Base-by-base conservation (phyloP, 805 yeast genomes). In the Scheffersomyces ergatensis region DNA sequence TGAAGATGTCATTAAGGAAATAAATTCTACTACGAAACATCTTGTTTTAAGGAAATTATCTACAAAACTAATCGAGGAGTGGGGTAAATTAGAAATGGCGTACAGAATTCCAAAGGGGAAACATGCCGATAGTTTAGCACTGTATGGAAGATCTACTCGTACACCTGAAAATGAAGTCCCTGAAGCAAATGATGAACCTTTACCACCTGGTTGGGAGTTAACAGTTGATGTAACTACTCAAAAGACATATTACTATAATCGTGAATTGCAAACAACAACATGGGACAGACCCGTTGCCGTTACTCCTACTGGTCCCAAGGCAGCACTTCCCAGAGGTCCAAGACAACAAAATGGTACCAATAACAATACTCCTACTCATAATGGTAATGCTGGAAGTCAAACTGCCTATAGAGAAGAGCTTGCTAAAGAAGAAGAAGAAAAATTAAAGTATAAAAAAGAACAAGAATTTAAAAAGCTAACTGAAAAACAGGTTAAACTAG, bases 1-100 rank as follows among this genome's bases (percentile, higher is more conserved):
- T 39, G 96, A 87, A 51, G 70, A 72, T 26, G 73, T 79, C 13
- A 76, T 92, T 4, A 54, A 65, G 31, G 69, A 67, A 3, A 54
- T 86, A 18, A 53, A 50, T 17, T 38, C 43, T 36, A 49, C 43
- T 7, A 51, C 59, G 29, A 26, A 35, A 9, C 58, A 57, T 42
- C 53, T 49, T 2, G 60, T 59, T 9, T 53, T 73, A 25, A 54
- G 60, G 47, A 42, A 40, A 1, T 60, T 72, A 39, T 72, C 83
- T 3, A 43, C 58, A 2, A 58, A 59, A 5, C 62, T 92, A 29
- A 52, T 87, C 20, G 67, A 72, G 0, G 82, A 72, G 41, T 92
- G 97, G 97, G 68, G 82, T 34, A 66, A 67, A 19, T 75, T 87
- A 44, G 83, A 85, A 55, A 80, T 87, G 77, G 90, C 89, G n/a